Evolutionary conservation across 2,329 filamentous ascomycete genomes (phyloP).

Genomic region (Ophioceras dolichostomum): DNA sequence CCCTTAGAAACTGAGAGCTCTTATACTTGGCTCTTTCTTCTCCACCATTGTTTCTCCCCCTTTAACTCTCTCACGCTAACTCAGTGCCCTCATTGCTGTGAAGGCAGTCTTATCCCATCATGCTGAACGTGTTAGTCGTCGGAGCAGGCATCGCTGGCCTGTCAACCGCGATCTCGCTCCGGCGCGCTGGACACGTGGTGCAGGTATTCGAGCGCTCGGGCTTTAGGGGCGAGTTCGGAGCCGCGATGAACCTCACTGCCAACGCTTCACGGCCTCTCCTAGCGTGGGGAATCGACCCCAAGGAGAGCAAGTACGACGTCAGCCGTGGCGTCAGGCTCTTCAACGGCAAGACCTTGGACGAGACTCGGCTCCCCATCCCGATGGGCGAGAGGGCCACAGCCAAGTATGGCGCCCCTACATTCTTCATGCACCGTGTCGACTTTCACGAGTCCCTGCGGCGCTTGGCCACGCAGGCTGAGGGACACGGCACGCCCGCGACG

Average conservation of each 20-base stretch:
- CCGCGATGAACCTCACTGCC: slow-evolving; percentile 23
- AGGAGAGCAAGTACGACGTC: slow-evolving; percentile 13
- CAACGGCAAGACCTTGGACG: slow-evolving; percentile 15
- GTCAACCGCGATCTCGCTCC: slow-evolving; percentile 18
- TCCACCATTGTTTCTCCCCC: too few species aligned
- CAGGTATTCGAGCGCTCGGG: slow-evolving; percentile 22
- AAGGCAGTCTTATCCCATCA: too few species aligned
- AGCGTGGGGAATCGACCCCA: slow-evolving; percentile 22
- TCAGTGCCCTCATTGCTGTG: too few species aligned
- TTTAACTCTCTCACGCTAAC: too few species aligned
- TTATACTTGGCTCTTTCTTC: too few species aligned
- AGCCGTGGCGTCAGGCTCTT: slow-evolving; percentile 10
- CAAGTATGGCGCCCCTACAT: slow-evolving; percentile 18
- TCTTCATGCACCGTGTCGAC: slow-evolving; percentile 26
- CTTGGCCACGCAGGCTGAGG: slow-evolving; percentile 17
- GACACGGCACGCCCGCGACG: slow-evolving; percentile 12
- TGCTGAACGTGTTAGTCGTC: slow-evolving; percentile 17
- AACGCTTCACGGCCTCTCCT: slow-evolving; percentile 22
- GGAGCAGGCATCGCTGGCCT: slow-evolving; percentile 25
- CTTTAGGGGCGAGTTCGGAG: slow-evolving; percentile 23
- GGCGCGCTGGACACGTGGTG: slow-evolving; percentile 19
- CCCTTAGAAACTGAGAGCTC: too few species aligned
- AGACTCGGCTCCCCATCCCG: slow-evolving; percentile 2
- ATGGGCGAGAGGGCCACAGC: not conserved
- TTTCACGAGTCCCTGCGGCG: slow-evolving; percentile 22